Evolutionary conservation across 306 rosid genomes (phyloP).

Genomic region (Corylus heterophylla): DNA sequence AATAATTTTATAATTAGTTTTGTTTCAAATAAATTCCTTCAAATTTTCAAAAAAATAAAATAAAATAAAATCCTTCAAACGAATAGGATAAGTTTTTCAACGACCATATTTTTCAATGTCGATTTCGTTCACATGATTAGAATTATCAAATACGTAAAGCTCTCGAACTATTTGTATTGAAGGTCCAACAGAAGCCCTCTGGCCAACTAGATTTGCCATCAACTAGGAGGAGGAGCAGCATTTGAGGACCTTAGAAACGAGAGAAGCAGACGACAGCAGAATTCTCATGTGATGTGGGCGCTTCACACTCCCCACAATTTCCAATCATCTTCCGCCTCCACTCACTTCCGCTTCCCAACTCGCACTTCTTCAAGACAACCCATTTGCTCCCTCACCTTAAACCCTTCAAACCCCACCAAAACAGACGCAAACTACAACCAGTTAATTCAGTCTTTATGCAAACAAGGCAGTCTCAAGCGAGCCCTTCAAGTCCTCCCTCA

Average conservation of each 20-base stretch:
- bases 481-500: constrained; percentile 61
- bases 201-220: background rate
- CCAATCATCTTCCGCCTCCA: constrained; percentile 33
- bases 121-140: no score
- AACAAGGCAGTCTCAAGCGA: constrained; percentile 68
- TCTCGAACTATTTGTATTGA: no score
- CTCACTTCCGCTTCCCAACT: constrained; percentile 24
- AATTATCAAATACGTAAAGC: no score
- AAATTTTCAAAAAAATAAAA: no score
- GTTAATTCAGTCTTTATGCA: constrained; percentile 74
- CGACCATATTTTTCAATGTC: no score
- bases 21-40: no score
- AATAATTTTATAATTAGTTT: no score
- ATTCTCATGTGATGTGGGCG: constrained; percentile 58
- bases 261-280: background rate
- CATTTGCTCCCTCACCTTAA: constrained; percentile 42
- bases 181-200: background rate
- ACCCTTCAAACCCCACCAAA: constrained; percentile 35
- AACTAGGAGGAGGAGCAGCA: background rate
- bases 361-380: constrained; percentile 33
- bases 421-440: constrained; percentile 39
- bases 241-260: background rate
- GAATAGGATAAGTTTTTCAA: no score
- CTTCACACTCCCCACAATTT: constrained; percentile 49
- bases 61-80: no score